Evolutionary conservation across 345 rosid genomes (phyloP).

Genomic region (Rhodomyrtus tomentosa): DNA sequence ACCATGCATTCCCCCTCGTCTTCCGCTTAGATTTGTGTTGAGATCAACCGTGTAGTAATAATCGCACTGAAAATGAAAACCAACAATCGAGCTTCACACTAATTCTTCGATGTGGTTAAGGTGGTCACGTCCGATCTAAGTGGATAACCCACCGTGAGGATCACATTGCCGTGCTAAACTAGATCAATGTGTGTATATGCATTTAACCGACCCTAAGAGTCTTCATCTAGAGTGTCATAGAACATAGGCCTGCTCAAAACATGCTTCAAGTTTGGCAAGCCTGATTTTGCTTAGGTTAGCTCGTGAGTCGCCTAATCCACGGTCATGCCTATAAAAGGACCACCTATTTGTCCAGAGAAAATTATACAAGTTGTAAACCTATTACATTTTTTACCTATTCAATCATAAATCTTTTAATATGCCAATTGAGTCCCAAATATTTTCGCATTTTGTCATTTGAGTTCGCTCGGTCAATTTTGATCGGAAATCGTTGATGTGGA

Average conservation of each 20-base stretch:
- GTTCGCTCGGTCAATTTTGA: too few relatives aligned
- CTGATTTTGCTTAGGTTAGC: background rate
- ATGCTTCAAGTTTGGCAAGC: background rate
- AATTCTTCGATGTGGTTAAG: background rate
- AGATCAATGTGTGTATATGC: background rate
- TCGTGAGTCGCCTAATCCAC: background rate
- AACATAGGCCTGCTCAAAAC: background rate
- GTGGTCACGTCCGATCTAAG: fast-evolving
- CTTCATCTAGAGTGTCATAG: background rate
- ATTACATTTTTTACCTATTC: too few relatives aligned
- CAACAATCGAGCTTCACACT: background rate
- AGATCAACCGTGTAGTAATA: too few relatives aligned
- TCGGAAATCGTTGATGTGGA: too few relatives aligned
- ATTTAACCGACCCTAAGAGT: background rate
- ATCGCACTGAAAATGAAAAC: background rate
- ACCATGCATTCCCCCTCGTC: background rate
- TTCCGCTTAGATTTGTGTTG: background rate
- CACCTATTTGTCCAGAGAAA: background rate
- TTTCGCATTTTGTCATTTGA: too few relatives aligned
- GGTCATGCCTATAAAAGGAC: background rate
- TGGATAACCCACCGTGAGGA: background rate
- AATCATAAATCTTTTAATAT: too few relatives aligned
- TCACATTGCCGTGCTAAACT: too few relatives aligned
- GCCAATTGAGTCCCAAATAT: too few relatives aligned
- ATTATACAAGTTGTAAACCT: too few relatives aligned